Evolutionary conservation across 306 rosid species (phyloP).

Genomic region (Corylus americana): DNA sequence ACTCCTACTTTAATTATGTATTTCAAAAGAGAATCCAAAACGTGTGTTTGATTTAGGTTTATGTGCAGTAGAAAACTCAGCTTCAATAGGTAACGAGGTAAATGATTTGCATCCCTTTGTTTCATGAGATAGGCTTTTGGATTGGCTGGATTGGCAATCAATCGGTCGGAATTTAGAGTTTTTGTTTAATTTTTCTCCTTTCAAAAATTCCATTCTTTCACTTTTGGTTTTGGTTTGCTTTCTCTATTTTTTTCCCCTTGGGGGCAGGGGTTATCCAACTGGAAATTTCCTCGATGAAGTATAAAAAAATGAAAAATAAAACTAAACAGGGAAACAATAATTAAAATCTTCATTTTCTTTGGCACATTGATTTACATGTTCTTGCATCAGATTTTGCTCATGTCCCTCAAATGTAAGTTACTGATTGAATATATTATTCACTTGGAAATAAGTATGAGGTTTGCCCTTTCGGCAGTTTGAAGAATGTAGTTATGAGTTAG

Average conservation of each 20-base stretch:
- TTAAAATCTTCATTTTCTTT: not conserved
- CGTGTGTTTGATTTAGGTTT: not conserved
- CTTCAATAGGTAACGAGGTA: not conserved
- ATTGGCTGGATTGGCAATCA: not conserved
- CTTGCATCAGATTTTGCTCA: not conserved
- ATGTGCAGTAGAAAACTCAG: not conserved
- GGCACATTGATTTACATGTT: not conserved
- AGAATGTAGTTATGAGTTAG: not conserved
- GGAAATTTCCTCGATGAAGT: not conserved
- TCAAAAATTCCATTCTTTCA: not conserved
- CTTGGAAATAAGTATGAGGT: not conserved
- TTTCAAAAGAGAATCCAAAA: not conserved
- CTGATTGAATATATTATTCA: not conserved
- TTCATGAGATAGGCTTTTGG: conserved; percentile 4
- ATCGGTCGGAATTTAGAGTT: not conserved
- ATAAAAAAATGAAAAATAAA: not conserved
- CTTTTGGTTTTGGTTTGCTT: conserved; percentile 2
- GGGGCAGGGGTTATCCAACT: not conserved
- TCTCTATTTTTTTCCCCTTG: not conserved
- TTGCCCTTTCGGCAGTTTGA: not conserved
- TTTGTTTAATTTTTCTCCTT: not conserved
- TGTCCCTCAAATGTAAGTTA: not conserved
- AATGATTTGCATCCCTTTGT: not conserved
- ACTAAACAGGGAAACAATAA: not conserved
- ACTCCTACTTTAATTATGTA: not conserved